These are phyloP conservation scores for Saturnispora mendoncae DNA, from an alignment of 805 yeast genomes.

Conservation along the genomic window DNA sequence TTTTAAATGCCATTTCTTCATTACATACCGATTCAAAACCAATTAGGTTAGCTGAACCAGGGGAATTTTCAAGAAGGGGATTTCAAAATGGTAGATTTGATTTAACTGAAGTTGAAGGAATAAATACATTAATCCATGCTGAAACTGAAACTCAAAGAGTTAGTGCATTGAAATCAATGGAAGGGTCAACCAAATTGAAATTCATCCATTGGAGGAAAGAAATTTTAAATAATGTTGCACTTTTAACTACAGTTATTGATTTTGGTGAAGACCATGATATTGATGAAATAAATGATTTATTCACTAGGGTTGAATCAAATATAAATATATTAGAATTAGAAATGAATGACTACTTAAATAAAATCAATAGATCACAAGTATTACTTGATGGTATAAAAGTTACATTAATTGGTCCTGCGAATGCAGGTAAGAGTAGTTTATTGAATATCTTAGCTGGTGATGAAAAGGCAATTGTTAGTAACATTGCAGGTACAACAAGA, in stretches of 20 bases:
- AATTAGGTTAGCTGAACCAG: slow-evolving; percentile 81
- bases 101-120: slow-evolving; percentile 84
- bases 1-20: slow-evolving; percentile 49
- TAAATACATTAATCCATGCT: slow-evolving; percentile 81
- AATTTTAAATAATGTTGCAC: slow-evolving; percentile 59
- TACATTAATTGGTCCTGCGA: slow-evolving; percentile 82
- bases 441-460: slow-evolving; percentile 66
- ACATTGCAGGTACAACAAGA: slow-evolving; percentile 88
- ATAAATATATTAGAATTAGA: slow-evolving; percentile 37
- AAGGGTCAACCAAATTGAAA: slow-evolving; percentile 51
- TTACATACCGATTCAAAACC: slow-evolving; percentile 39
- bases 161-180: slow-evolving; percentile 64
- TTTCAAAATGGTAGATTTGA: slow-evolving; percentile 79
- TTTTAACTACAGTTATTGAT: slow-evolving; percentile 82
- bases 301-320: slow-evolving; percentile 39
- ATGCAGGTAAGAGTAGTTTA: slow-evolving; percentile 91
- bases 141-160: slow-evolving; percentile 85
- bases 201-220: slow-evolving; percentile 60
- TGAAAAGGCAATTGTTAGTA: slow-evolving; percentile 86
- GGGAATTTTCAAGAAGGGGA: slow-evolving; percentile 85
- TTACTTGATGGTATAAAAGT: slow-evolving; percentile 65
- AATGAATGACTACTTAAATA: slow-evolving; percentile 35
- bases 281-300: slow-evolving; percentile 49
- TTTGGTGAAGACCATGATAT: slow-evolving; percentile 91
- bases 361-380: slow-evolving; percentile 50